Base-by-base conservation (phyloP, 179 eudicot species). In the Nepenthes alata region DNA sequence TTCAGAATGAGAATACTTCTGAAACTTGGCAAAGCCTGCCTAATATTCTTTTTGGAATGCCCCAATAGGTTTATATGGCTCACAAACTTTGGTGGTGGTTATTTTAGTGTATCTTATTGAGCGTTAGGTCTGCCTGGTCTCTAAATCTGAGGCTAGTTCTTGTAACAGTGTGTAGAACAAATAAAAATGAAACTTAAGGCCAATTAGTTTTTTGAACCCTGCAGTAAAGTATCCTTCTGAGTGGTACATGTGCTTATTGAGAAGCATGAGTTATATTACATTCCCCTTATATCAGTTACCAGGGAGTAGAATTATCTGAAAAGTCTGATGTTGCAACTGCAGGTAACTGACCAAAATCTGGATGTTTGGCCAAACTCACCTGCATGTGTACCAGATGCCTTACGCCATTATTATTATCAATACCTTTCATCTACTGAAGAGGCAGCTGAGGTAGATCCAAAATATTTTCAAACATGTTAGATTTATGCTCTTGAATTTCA, bases 331-430 rank as follows among this genome's bases (percentile, higher is more conserved):
- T 64, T 59, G 65, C 35, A 45, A 65, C 68, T 61, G 61, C 84
- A 94, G 99, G 99, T 94, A 63, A 83, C 91, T 15, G 96, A 90
- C 72, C 99, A 90, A 72, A 81, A 94, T 73, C 81, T 94, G 74
- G 97, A 94, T 70, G 79, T 77, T 72, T 87, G 95, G 91, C 83
- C 82, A 52, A 90, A 80, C 65, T 85, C 99, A 51, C 80, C 94
- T 59, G 99, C 91, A 70, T 85, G 83, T 65, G 87, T 87, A 58
- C 74, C 94, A 35, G 99, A 94, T 85, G 96, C 99, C 35, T 67
- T 94, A 77, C 91, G 99, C 60, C 99, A 78, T 72, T 90, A 90
- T 68, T 94, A 94, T 78, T 94, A 94, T 70, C 87, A 94, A 74
- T 87, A 81, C 80, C 89, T 94, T 70, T 94, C 94, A 39, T 94